A percentile compares a stretch with the other conserved stretches of the same genome.
Conservation (phyloP, 2,329 filamentous ascomycete species). For the Elsinoe ampelina region DNA sequence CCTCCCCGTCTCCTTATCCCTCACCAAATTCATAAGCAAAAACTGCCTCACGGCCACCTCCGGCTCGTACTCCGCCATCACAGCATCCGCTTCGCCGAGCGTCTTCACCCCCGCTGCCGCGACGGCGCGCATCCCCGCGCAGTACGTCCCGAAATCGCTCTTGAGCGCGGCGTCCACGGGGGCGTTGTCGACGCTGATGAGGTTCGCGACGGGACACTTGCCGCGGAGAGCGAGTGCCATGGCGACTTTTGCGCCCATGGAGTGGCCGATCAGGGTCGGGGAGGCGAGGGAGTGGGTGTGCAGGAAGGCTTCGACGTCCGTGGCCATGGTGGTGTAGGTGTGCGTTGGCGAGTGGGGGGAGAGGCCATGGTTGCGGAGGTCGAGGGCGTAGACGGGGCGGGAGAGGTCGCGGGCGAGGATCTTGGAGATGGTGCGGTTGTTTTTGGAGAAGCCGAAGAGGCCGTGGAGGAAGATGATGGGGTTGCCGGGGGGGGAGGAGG, state of each 20-base stretch:
- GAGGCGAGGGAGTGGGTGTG: conserved; percentile 57
- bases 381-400: conserved; percentile 73
- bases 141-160: conserved; percentile 68
- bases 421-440: conserved; percentile 79
- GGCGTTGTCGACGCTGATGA: conserved; percentile 86
- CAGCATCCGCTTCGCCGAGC: conserved; percentile 69
- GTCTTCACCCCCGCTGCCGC: conserved; percentile 58
- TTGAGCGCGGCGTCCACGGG: conserved; percentile 70
- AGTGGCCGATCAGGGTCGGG: conserved; percentile 79
- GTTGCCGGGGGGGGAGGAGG: conserved; percentile 28
- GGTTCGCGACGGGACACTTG: conserved; percentile 56
- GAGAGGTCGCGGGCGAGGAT: conserved; percentile 71
- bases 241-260: conserved; percentile 91
- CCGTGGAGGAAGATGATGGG: conserved; percentile 88
- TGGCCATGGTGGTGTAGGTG: conserved; percentile 73
- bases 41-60: conserved; percentile 78
- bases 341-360: conserved; percentile 69
- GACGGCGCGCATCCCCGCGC: conserved; percentile 75
- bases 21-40: conserved; percentile 73
- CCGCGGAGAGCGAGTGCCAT: conserved; percentile 74
- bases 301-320: conserved; percentile 75
- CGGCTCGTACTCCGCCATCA: conserved; percentile 64
- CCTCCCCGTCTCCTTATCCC: conserved; percentile 41
- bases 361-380: conserved; percentile 87
- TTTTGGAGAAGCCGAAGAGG: conserved; percentile 89